Base-by-base conservation (phyloP, 495 filamentous ascomycete species). In the Aspergillus steynii region DNA sequence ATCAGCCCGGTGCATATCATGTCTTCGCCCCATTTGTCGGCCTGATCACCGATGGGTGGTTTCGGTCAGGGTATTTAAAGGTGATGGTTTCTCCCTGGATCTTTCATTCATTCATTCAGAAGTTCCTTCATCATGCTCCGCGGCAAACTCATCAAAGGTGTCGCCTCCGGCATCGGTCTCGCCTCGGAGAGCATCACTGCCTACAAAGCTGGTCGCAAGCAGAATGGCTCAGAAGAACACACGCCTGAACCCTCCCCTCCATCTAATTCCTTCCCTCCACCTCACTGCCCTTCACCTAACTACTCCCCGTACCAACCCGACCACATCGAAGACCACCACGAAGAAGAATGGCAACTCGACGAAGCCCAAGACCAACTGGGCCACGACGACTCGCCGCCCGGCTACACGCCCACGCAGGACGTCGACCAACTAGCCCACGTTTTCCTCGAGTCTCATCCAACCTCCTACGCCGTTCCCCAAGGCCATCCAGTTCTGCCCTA, bases 341-440 rank as follows among this genome's bases (percentile, higher is more conserved):
- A 83, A 56, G 71, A 72, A 58, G 75, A 77, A 59, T 84, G 81
- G 81, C 68, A 77, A 20, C 75, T 84, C 20, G 83, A 85, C 63
- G 83, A 83, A 58, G 76, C 77, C 14, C 71, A 77, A 52, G 72
- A 77, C 29, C 67, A 78, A 27, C 55, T 69, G 14, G 34, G 10
- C 29, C 2, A 34, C 12, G 27, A 34, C 55, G 8, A 32, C 12
- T 29, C n/a, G 4, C 27, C 27, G 14, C 15, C 29, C 37, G 28
- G 49, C 27, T 10, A 49, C 46, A 3, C 25, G 48, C 50, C 49
- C 48, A 29, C 34, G 34, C 28, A n/a, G 50, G 49, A 57, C 61
- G 27, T 14, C 20, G 48, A 54, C 14, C 53, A 52, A 51, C 60
- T 67, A 50, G 61, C 56, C 29, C 61, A 70, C 59, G 71, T 59